phyloP scores from a whole-genome alignment of 2,329 filamentous ascomycete genomes.

The Meredithiella fracta region DNA sequence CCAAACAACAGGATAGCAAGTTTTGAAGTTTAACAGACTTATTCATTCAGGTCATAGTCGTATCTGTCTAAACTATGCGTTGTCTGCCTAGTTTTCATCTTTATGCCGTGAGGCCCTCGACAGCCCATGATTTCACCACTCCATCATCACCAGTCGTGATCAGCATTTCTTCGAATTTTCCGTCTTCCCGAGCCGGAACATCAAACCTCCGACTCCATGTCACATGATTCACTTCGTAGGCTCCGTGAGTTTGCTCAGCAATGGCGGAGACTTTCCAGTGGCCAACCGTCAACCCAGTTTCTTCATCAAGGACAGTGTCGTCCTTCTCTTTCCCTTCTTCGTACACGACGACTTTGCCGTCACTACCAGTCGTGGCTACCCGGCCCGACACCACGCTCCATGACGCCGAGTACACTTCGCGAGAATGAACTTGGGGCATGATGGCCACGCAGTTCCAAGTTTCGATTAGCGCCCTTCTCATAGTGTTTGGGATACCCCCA shows the following conservation, averaged over 20 bases:
- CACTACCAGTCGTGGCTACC: slow-evolving; percentile 77
- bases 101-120: slow-evolving; percentile 20
- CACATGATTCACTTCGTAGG: slow-evolving; percentile 88
- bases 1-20: too few relatives aligned
- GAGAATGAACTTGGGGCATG: slow-evolving; percentile 59
- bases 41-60: too few relatives aligned
- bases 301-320: slow-evolving; percentile 1
- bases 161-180: slow-evolving; percentile 57
- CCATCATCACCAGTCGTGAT: slow-evolving; percentile 89
- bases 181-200: slow-evolving; percentile 30
- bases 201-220: slow-evolving; percentile 74
- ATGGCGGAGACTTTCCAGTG: slow-evolving; percentile 58
- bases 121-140: slow-evolving; percentile 64
- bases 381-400: slow-evolving; percentile 69
- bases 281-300: slow-evolving; percentile 20
- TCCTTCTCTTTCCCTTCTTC: slow-evolving; percentile 33
- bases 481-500: slow-evolving; percentile 61
- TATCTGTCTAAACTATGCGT: neutral
- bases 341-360: slow-evolving; percentile 69
- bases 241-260: slow-evolving; percentile 64
- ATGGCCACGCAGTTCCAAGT: slow-evolving; percentile 64
- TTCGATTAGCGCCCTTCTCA: slow-evolving; percentile 62
- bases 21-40: too few relatives aligned
- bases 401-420: slow-evolving; percentile 67
- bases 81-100: neutral